Conservation (phyloP, 192 early-diverging fungal species). For the Podila verticillata region DNA sequence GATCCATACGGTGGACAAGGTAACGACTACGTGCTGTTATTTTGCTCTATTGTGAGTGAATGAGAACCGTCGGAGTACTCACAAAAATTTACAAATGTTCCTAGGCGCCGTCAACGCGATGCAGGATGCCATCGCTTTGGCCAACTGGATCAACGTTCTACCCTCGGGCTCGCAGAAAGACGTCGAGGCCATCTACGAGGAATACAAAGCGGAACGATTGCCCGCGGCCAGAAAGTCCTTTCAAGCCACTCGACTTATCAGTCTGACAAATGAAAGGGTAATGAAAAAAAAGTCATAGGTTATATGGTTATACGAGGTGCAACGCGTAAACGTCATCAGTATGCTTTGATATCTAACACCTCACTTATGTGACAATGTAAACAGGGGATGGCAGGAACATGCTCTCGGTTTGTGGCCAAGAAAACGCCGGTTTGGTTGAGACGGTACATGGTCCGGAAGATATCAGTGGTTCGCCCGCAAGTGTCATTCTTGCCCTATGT, state of each 20-base stretch:
- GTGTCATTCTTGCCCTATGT: background rate
- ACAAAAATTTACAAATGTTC: background rate
- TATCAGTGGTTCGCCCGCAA: background rate
- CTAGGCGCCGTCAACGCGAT: background rate
- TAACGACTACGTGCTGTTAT: background rate
- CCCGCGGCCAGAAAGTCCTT: background rate
- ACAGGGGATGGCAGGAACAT: background rate
- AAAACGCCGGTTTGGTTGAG: background rate
- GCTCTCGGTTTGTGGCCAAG: background rate
- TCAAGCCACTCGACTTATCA: background rate
- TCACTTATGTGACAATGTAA: background rate
- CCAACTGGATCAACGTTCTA: constrained; percentile 3
- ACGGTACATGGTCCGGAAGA: background rate
- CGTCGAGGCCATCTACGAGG: background rate
- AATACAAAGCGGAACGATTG: background rate
- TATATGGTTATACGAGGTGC: too few species aligned
- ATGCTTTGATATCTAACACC: too few species aligned
- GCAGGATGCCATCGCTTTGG: background rate
- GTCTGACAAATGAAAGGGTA: background rate
- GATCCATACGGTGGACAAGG: constrained; percentile 1
- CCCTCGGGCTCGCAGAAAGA: background rate
- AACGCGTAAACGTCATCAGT: too few species aligned
- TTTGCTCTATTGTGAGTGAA: too few species aligned
- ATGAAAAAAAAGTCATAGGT: background rate
- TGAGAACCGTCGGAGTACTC: too few species aligned